These are phyloP conservation scores for Phytopythium boreale DNA, from an alignment of 352 stramenopile species.

Conservation along the genomic window DNA sequence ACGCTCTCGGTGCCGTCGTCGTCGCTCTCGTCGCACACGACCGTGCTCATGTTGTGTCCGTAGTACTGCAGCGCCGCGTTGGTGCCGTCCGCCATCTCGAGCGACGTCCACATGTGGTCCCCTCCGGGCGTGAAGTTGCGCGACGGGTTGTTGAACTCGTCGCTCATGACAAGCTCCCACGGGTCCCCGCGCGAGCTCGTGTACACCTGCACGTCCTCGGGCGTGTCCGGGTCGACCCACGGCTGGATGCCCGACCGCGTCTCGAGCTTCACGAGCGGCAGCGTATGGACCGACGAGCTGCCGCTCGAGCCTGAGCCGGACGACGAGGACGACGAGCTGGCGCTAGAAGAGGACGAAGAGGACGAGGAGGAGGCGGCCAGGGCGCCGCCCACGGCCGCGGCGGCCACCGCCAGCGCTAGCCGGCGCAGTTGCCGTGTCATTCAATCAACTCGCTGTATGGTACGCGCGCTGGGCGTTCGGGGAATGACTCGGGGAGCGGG, in stretches of 20 bases:
- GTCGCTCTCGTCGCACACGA: constrained; percentile 43
- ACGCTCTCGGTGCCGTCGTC: constrained; percentile 13
- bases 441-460: background rate
- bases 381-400: background rate
- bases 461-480: background rate
- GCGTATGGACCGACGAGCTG: background rate
- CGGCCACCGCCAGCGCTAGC: background rate
- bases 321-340: background rate
- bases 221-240: constrained; percentile 65
- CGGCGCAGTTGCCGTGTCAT: background rate
- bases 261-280: constrained; percentile 23
- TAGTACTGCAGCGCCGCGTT: constrained; percentile 65
- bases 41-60: constrained; percentile 60
- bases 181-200: constrained; percentile 29
- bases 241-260: constrained; percentile 39
- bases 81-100: constrained; percentile 70
- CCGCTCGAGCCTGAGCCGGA: background rate
- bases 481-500: background rate
- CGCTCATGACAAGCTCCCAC: constrained; percentile 86
- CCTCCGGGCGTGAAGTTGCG: constrained; percentile 54
- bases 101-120: constrained; percentile 58
- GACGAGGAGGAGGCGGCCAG: background rate
- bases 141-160: constrained; percentile 86
- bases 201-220: constrained; percentile 38
- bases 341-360: background rate